phyloP scores from a whole-genome alignment of 208 protist species.

The Porcisia hertigi region DNA sequence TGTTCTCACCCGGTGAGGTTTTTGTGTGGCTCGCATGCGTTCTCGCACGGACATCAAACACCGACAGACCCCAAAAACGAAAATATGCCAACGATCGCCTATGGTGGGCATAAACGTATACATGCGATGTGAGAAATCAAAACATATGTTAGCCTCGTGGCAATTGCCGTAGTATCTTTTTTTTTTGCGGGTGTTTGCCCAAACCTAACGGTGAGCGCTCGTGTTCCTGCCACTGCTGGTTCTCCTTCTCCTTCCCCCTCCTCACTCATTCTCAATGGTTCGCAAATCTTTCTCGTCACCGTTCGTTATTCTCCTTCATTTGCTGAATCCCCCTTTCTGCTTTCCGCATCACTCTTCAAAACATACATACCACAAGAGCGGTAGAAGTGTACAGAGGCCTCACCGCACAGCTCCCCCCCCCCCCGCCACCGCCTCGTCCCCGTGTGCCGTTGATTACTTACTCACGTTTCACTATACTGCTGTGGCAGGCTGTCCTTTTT shows the following conservation, averaged over 20 bases:
- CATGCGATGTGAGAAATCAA: background rate
- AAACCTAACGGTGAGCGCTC: background rate
- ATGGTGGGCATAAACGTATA: background rate
- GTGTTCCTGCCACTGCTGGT: background rate
- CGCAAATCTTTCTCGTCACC: background rate
- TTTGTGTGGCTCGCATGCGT: background rate
- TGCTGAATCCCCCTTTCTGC: background rate
- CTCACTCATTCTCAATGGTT: background rate
- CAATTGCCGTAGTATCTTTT: background rate
- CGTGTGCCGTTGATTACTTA: background rate
- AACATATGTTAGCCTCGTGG: background rate
- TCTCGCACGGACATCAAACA: background rate
- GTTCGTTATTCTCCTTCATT: constrained; percentile 3
- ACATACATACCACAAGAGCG: background rate
- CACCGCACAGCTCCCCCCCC: background rate
- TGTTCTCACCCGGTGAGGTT: background rate
- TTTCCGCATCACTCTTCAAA: background rate
- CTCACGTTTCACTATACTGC: background rate
- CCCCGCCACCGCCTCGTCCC: background rate
- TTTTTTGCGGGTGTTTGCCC: background rate
- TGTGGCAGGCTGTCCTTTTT: background rate
- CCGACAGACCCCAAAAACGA: background rate
- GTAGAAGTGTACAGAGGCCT: background rate
- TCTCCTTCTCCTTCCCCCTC: background rate
- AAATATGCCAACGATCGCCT: background rate